Conservation (phyloP, 495 filamentous ascomycete genomes). For the Recurvomyces mirabilis region DNA sequence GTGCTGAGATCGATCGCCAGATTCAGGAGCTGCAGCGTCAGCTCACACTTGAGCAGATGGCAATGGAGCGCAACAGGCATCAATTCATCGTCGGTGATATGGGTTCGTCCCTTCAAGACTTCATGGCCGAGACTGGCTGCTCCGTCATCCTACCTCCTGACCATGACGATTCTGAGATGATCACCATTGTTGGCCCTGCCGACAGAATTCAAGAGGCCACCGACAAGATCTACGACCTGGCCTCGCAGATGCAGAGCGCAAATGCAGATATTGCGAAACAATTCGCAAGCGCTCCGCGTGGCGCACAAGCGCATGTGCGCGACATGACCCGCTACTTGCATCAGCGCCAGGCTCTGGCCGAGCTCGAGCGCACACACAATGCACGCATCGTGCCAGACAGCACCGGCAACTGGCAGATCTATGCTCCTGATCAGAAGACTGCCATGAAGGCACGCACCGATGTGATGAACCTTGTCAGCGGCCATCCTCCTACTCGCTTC, state of each 20-base stretch:
- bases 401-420: conserved; percentile 67
- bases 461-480: conserved; percentile 66
- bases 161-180: conserved; percentile 61
- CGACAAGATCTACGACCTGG: conserved; percentile 70
- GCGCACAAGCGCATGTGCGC: conserved; percentile 63
- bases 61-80: conserved; percentile 67
- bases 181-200: conserved; percentile 72
- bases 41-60: conserved; percentile 59
- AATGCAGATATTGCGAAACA: conserved; percentile 67
- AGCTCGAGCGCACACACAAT: conserved; percentile 64
- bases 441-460: conserved; percentile 67
- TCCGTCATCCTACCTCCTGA: conserved; percentile 66
- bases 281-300: conserved; percentile 59
- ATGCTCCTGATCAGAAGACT: conserved; percentile 72
- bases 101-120: conserved; percentile 66
- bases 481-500: conserved; percentile 67
- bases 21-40: conserved; percentile 58
- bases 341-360: conserved; percentile 61
- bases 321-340: conserved; percentile 75
- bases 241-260: conserved; percentile 66
- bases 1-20: conserved; percentile 64
- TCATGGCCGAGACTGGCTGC: conserved; percentile 85
- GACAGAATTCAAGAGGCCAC: conserved; percentile 59
- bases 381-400: conserved; percentile 71
- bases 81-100: conserved; percentile 82